Base-by-base conservation (phyloP, 139 green algal species). In the Chlorella sp. region DNA sequence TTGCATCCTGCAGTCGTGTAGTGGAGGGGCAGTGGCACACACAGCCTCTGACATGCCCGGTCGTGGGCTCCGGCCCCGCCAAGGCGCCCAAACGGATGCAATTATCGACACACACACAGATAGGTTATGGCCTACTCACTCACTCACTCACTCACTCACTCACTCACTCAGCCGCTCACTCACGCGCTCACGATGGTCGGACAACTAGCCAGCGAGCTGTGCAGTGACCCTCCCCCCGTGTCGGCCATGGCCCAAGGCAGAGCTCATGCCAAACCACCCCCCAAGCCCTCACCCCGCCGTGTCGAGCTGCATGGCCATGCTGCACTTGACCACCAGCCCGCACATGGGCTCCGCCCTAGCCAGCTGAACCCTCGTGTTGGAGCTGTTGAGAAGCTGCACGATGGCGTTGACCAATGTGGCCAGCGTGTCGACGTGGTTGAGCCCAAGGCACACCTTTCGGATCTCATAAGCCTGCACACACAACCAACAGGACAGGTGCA, bases 401-500 rank as follows among this genome's bases (percentile, higher is more conserved):
- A 27, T 69, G 63, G 63, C 63, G 24, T 32, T 32, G 5, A 32
- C 63, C 63, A 69, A 32, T 4, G 32, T 69, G 63, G 22, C 23
- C 31, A 71, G 66, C 23, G 66, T 61, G 35, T 61, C 66, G 24
- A 35, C 35, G 35, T 71, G 66, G 27, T 71, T 29, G 4, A 31
- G 26, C 24, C 66, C 66, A 5, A 61, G 66, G 26, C 26, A 32
- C 26, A 24, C 24, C 63, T 69, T 69, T 31, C 63, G 63, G 23
- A 69, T 27, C 63, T 69, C 63, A 69, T 51, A 69, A 5, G 63
- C 63, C 63, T 69, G 63, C 63, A 30, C n/a, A n/a, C n/a, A n/a
- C n/a, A n/a, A n/a, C n/a, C n/a, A n/a, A n/a, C n/a, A n/a, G n/a
- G n/a, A n/a, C n/a, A n/a, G n/a, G n/a, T n/a, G n/a, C n/a, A n/a